Conservation (phyloP, 2,329 filamentous ascomycete genomes). For the Aspergillus tubingensis region DNA sequence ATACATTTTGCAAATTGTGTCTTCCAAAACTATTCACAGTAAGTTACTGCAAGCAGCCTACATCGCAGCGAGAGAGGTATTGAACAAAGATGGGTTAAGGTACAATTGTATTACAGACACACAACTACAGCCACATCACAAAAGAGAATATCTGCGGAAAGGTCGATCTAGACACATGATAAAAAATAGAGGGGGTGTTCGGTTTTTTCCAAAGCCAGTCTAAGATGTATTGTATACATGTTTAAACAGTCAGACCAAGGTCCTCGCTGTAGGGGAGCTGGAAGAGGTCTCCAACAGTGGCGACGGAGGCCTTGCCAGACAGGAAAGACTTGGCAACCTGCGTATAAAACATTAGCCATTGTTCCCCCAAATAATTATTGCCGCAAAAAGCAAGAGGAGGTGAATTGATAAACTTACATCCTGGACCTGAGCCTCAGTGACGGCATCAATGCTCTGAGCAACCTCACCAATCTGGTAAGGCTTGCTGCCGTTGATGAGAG, state of each 20-base stretch:
- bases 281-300: slow-evolving; percentile 87
- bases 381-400: not conserved
- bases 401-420: slow-evolving; percentile 60
- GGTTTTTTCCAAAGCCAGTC: slow-evolving; percentile 35
- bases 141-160: slow-evolving; percentile 38
- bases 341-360: slow-evolving; percentile 11
- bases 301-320: slow-evolving; percentile 84
- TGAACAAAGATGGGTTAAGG: slow-evolving; percentile 28
- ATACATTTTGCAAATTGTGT: not conserved
- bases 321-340: slow-evolving; percentile 87
- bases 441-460: slow-evolving; percentile 74
- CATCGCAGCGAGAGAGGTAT: slow-evolving; percentile 3
- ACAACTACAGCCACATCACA: slow-evolving; percentile 39
- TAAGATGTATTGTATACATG: slow-evolving; percentile 41
- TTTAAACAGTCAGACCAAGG: slow-evolving; percentile 89
- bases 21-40: not conserved
- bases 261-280: slow-evolving; percentile 91
- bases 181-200: slow-evolving; percentile 26
- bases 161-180: slow-evolving; percentile 41
- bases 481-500: slow-evolving; percentile 78
- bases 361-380: not conserved
- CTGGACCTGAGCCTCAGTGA: slow-evolving; percentile 83
- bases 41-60: not conserved
- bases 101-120: slow-evolving; percentile 45
- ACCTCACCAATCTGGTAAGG: slow-evolving; percentile 80